Base-by-base conservation (phyloP, 2,329 filamentous ascomycete genomes). In the Fusarium veterinarium region DNA sequence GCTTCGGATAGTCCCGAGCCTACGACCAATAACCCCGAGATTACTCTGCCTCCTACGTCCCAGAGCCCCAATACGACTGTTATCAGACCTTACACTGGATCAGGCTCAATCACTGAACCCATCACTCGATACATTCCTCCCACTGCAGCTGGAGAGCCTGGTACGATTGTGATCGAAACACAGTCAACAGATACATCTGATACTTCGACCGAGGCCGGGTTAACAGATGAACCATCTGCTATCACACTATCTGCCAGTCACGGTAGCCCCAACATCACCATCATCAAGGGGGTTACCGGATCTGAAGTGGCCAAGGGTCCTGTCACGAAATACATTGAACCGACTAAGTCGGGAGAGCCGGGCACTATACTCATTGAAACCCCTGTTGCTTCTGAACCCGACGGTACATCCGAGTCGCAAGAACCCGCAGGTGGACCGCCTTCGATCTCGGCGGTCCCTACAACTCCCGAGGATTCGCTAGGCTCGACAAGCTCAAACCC, bases 161-260 rank as follows among this genome's bases (percentile, higher is more conserved):
- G 65, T 8, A 68, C 65, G 7, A n/a, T 68, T 6, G 33, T 68
- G 4, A 68, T 68, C 10, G 65, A 68, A 35, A 68, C 65, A 7
- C 62, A 53, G 23, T 30, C 35, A 5, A 62, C 57, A 9, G 57
- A 62, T 6, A 17, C 17, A 8, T n/a, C 23, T 4, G 28, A 16
- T 28, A 37, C 49, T 6, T 48, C 49, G 0, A 19, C 30, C 14
- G 37, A 40, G 19, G 35, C n/a, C 1, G 17, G 40, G 16, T 11
- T 20, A 48, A 53, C 35, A 10, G 46, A 35, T 1, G 23, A 53
- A 31, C 14, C 35, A n/a, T 30, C 56, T 35, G 61, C 45, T 9
- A 65, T 65, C 19, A 65, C 62, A 16, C 45, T 64, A 17, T 46
- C 61, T 14, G 46, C 61, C 8, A 40, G 60, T 12, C 31, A 56